Evolutionary conservation across 2,329 filamentous ascomycete genomes (phyloP), one percentile per base, ranked within the genome.

Genomic region (Colletotrichum neosansevieriae): DNA sequence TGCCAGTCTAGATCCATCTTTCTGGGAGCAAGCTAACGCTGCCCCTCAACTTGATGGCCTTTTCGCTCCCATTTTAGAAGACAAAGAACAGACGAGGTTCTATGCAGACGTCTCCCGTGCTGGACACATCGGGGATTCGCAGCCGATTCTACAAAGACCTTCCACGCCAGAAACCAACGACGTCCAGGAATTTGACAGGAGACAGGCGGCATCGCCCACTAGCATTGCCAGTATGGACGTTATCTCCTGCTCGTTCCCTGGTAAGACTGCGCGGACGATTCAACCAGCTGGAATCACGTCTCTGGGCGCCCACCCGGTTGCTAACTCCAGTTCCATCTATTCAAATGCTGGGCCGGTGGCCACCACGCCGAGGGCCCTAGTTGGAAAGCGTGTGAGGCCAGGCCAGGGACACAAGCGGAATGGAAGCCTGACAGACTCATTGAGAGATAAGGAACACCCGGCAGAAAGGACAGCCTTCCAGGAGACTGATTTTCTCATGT

Each of bases 361-460:
- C 5, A 83, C 83, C 10, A 89, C 88, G 3, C 88, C 89, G 4
- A 86, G 85, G 63, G 80, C 86, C 1, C 78, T 90, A 2, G 82
- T 84, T 11, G 87, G 87, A 63, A 91, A 90, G 75, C 84, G 87
- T 15, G 83, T 87, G 7, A 85, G 88, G 15, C 85, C 88, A 19
- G 80, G 81, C 12, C 85, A 87, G 70, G 78, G 82, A 3, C 94
- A 97, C 79, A 94, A 94, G 78, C 90, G 94, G 21, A 97, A 93
- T 75, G 94, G 91, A 57, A 98, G 94, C 76, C 91, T 96, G 73
- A 93, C 92, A 0, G 93, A 98, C 79, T 95, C 94, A 1, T 79
- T 95, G 58, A 85, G 94, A 72, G 70, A 71, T 29, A 70, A 61
- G 42, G 92, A 96, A 79, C 90, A 81, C 79, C 88, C 78, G 21